phyloP scores from a whole-genome alignment of 208 protist genomes.

The Spironucleus salmonicida region DNA sequence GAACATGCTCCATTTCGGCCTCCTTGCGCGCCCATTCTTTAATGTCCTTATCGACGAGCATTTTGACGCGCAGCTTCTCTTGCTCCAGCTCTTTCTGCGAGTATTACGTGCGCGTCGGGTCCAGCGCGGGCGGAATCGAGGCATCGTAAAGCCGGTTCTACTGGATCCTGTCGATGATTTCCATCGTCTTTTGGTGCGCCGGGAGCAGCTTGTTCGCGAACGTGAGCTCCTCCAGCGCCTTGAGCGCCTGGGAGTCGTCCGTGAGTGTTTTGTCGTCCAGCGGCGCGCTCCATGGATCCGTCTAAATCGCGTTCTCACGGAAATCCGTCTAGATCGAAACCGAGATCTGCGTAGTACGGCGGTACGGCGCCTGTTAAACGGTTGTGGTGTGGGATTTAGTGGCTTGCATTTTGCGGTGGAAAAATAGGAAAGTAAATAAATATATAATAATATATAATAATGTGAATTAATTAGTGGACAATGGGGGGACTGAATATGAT shows the following conservation, averaged over 20 bases:
- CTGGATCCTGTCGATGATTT: not conserved
- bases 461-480: no score
- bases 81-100: not conserved
- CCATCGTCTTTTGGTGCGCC: conserved; percentile 21
- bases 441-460: no score
- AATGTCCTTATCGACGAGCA: conserved; percentile 19
- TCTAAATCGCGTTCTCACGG: conserved; percentile 15
- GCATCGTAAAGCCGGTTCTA: not conserved
- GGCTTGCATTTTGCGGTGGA: no score
- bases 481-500: no score
- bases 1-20: not conserved
- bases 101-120: not conserved
- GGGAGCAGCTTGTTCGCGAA: conserved; percentile 11
- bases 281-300: conserved; percentile 9
- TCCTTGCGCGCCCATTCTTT: not conserved
- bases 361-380: no score
- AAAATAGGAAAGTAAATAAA: no score
- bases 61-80: conserved; percentile 11
- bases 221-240: not conserved
- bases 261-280: not conserved
- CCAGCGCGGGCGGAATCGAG: not conserved
- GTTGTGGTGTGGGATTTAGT: no score
- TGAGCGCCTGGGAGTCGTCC: not conserved
- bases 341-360: not conserved
- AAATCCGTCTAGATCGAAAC: conserved; percentile 17